Conservation (phyloP, 2,329 filamentous ascomycete genomes). For the Fusarium mangiferae region DNA sequence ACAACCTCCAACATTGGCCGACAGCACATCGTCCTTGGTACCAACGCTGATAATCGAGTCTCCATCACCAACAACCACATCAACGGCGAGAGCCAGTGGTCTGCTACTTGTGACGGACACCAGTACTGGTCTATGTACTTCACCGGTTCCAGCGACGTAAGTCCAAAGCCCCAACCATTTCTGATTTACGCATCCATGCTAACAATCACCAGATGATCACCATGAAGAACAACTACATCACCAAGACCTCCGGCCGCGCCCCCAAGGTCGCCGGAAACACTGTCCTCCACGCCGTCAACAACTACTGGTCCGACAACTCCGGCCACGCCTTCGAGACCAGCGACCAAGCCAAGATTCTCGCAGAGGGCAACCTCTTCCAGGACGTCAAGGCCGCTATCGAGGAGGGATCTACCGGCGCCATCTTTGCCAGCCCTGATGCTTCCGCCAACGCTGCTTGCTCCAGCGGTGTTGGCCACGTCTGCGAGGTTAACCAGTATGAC, state of each 20-base stretch:
- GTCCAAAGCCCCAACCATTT: accelerated
- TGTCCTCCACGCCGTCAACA: conserved; percentile 69
- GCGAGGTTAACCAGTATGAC: conserved; percentile 61
- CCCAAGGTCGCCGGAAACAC: conserved; percentile 68
- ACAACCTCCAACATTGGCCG: conserved; percentile 68
- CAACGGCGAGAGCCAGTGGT: conserved; percentile 64
- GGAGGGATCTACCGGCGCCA: conserved; percentile 42
- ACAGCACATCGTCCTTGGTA: conserved; percentile 69
- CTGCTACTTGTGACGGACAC: conserved; percentile 66
- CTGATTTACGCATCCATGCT: accelerated
- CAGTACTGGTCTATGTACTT: conserved; percentile 71
- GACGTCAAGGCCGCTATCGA: conserved; percentile 58
- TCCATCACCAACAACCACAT: conserved; percentile 68
- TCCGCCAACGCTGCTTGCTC: conserved; percentile 55
- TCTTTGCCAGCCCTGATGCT: conserved; percentile 48
- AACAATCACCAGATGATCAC: conserved; percentile 53
- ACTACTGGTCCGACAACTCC: conserved; percentile 66
- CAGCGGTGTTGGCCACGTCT: conserved; percentile 58
- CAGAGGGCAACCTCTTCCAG: conserved; percentile 69
- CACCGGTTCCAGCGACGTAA: conserved; percentile 60
- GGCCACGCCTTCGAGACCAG: conserved; percentile 68
- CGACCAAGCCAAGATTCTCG: conserved; percentile 55
- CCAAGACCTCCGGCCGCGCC: conserved; percentile 65
- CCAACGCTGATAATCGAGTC: conserved; percentile 62
- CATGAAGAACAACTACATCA: conserved; percentile 69